Base-by-base conservation (phyloP, 2,329 filamentous ascomycete genomes). In the Aspergillus nomiae region DNA sequence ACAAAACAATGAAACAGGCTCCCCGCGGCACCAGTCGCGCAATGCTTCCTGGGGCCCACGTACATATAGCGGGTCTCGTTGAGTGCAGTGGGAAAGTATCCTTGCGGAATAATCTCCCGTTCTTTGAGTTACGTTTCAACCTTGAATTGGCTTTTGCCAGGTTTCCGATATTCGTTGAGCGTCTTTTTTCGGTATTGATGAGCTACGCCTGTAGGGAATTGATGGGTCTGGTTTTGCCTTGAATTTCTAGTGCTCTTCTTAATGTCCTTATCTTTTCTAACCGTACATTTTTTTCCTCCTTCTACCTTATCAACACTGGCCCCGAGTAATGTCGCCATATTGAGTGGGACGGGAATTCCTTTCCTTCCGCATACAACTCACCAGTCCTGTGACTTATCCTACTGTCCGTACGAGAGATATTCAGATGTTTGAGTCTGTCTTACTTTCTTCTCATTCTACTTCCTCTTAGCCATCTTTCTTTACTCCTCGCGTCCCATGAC, bases 11-110 rank as follows among this genome's bases (percentile, higher is more conserved):
- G 67, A 67, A 34, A 64, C 59, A 56, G 65, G 63, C 21, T 68
- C 73, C 50, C 69, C 71, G 21, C 72, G 71, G 56, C 68, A 71
- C 36, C 70, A 71, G 57, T 70, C 73, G 24, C 69, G 70, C 50
- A 73, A 68, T 48, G 66, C 69, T 60, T 68, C 71, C 4, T 76
- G 73, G 74, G 73, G 70, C 10, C 65, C 70, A n/a, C 69, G 70
- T 41, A 64, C 65, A 19, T 63, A 60, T 26, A 72, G 67, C 58
- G 67, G 67, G 51, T 65, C 71, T 55, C 68, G 68, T 61, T 74
- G 67, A 67, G 54, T 34, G 30, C 32, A 50, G 56, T 57, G 56
- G 11, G 48, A 51, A 61, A 50, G 8, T 59, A 14, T 59, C 16
- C n/a, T 48, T 48, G 53, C 36, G 48, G 45, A 46, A 41, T 46